Evolutionary conservation across 495 filamentous ascomycete genomes (phyloP).

Genomic region (Rusavskia elegans): DNA sequence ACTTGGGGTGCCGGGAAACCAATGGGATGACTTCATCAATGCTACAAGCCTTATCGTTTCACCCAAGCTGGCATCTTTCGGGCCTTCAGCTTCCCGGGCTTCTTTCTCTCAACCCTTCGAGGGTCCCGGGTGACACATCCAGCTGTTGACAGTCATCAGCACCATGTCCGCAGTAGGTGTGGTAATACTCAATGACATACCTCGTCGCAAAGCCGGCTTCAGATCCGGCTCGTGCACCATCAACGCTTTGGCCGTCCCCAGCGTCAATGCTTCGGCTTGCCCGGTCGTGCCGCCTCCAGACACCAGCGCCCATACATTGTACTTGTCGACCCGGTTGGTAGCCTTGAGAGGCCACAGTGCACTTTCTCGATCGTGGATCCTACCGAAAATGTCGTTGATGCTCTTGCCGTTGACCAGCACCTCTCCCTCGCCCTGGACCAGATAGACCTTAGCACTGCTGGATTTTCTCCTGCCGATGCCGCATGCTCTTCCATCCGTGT

Average conservation of each 20-base stretch:
- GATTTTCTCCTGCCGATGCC: conserved; percentile 75
- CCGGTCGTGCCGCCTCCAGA: conserved; percentile 81
- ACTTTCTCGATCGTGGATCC: conserved; percentile 88
- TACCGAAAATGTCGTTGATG: conserved; percentile 60
- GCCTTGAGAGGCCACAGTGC: conserved; percentile 77
- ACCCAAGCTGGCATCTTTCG: conserved; percentile 98
- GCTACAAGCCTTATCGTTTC: conserved; percentile 36
- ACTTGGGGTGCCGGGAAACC: too few species aligned
- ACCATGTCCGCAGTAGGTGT: neutral
- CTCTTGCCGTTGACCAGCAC: conserved; percentile 78
- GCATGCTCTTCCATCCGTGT: conserved; percentile 57
- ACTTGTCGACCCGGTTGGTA: conserved; percentile 78
- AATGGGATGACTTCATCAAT: too few species aligned
- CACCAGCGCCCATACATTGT: conserved; percentile 84
- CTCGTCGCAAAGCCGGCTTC: conserved; percentile 74
- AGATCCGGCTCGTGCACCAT: conserved; percentile 78
- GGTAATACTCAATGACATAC: conserved; percentile 30
- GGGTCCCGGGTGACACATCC: conserved; percentile 85
- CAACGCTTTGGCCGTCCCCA: conserved; percentile 82
- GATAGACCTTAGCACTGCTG: conserved; percentile 62
- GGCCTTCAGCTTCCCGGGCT: conserved; percentile 86
- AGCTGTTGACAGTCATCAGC: conserved; percentile 36
- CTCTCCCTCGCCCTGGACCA: conserved; percentile 86
- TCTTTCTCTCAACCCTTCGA: conserved; percentile 92
- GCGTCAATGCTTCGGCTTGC: conserved; percentile 85